Evolutionary conservation across 805 yeast species (phyloP).

Genomic region (Suhomyces sp.): DNA sequence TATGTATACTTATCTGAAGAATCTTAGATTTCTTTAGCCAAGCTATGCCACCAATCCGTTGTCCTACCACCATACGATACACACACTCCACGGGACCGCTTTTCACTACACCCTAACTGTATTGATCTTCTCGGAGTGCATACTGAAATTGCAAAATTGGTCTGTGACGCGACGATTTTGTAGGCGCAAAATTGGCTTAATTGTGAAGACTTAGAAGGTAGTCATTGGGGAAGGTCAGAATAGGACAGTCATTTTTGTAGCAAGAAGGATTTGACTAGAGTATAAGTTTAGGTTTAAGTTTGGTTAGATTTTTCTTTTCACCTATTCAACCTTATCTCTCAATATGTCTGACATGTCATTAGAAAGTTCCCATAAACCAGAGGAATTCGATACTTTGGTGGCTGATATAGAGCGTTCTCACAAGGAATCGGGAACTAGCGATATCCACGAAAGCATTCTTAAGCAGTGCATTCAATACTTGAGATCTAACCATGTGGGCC

Average conservation of each 20-base stretch:
- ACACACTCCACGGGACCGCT: too few relatives aligned
- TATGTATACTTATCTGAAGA: too few relatives aligned
- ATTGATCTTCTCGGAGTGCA: too few relatives aligned
- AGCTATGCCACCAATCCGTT: too few relatives aligned
- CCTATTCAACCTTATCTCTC: not conserved
- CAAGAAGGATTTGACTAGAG: not conserved
- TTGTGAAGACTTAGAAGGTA: not conserved
- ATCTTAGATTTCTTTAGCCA: too few relatives aligned
- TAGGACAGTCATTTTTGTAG: not conserved
- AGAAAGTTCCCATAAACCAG: conserved; percentile 11
- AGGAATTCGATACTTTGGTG: conserved; percentile 22
- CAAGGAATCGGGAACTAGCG: conserved; percentile 24
- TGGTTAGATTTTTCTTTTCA: not conserved
- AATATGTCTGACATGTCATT: not conserved
- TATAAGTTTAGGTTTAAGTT: not conserved
- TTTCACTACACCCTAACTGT: too few relatives aligned
- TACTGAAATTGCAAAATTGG: not conserved
- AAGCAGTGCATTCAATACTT: conserved; percentile 24
- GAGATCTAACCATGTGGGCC: conserved; percentile 12
- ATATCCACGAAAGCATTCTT: conserved; percentile 26
- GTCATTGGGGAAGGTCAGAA: not conserved
- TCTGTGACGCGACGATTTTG: conserved; percentile 1
- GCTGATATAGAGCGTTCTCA: conserved; percentile 24
- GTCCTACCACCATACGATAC: too few relatives aligned
- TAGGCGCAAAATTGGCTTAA: not conserved